Evolutionary conservation across 139 green algal species (phyloP).

Genomic region (Tetradesmus lagerheimii): DNA sequence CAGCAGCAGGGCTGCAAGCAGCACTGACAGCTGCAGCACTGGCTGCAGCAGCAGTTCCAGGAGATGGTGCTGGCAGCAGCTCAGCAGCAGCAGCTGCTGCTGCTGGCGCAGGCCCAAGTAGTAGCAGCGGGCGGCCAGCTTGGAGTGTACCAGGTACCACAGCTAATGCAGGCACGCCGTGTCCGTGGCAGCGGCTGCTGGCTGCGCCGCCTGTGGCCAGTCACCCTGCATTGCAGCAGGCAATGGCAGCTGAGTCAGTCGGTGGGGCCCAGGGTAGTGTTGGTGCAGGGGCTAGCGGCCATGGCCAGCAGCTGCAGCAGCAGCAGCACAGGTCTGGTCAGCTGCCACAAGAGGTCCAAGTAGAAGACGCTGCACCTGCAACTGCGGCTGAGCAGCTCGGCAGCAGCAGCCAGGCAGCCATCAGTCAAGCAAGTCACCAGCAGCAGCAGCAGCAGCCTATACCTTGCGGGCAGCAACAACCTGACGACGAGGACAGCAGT

Average conservation of each 20-base stretch:
- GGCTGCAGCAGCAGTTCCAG: background rate
- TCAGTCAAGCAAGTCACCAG: background rate
- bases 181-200: background rate
- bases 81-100: slow-evolving; percentile 2
- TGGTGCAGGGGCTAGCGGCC: background rate
- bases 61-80: background rate
- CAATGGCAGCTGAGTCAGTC: background rate
- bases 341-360: background rate
- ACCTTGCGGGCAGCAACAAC: background rate
- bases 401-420: background rate
- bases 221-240: background rate
- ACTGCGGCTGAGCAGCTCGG: background rate
- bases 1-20: background rate
- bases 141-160: background rate
- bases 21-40: background rate
- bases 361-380: background rate
- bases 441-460: background rate
- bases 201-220: background rate
- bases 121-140: background rate
- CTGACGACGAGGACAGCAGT: background rate
- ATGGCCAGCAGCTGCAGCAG: background rate
- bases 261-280: background rate
- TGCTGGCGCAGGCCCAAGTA: background rate
- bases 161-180: background rate
- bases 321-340: background rate